Base-by-base conservation (phyloP, 73 alveolate genomes). In the Paramecium caudatum region DNA sequence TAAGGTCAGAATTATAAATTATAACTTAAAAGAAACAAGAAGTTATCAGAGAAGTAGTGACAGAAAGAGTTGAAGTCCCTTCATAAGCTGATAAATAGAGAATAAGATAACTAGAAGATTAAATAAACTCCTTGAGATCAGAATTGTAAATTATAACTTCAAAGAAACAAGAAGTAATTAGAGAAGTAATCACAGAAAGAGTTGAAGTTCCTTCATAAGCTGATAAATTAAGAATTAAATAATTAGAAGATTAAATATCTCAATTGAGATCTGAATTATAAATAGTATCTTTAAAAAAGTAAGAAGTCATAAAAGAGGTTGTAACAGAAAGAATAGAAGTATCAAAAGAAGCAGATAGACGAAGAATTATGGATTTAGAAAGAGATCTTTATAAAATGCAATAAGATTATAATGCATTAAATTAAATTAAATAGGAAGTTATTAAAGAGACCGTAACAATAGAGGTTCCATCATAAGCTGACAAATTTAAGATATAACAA, bases 151-250 rank as follows among this genome's bases (percentile, higher is more conserved):
- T 65, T 9, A 4, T 65, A 0, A 65, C 10, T 65, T 25, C 8
- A 43, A 65, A 74, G 55, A 74, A 74, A 45, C n/a, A 74, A 19
- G 88, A 74, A 15, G 84, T 63, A 12, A 63, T 63, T 15, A 63
- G 34, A 63, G 82, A 63, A 33, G 25, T 45, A 8, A 74, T 39
- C 16, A 45, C 39, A 3, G 88, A 74, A 43, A 43, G 39, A 13
- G 46, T 74, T 9, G 88, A 74, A 43, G 69, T 74, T 3, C 10
- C 43, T 3, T 39, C 69, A 7, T 9, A 16, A n/a, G 62, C 41
- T 41, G 88, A 74, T 17, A 74, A 41, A 74, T 39, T 34, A 43
- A 74, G 88, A 74, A 74, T 74, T 43, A 25, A 41, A 74, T 74
- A 74, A 74, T 41, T 74, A 74, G 88, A 74, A 74, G 36, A 17